Conservation (phyloP, 371 early-diverging fungal species). For the Mortierella sp. region DNA sequence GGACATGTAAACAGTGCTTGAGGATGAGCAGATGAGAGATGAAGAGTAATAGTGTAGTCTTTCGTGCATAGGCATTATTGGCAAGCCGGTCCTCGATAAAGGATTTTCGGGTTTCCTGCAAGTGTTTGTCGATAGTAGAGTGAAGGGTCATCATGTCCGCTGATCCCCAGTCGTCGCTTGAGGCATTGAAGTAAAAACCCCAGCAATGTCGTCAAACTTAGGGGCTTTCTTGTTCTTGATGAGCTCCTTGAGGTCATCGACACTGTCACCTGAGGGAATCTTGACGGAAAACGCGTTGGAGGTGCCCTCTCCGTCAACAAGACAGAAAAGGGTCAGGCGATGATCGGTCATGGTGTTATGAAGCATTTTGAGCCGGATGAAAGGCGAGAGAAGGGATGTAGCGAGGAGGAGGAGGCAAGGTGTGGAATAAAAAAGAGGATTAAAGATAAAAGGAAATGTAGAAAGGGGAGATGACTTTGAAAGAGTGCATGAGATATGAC, state of each 20-base stretch:
- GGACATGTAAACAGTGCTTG: not conserved
- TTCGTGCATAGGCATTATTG: conserved; percentile 10
- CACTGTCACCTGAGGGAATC: too few species aligned
- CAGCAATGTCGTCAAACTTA: too few species aligned
- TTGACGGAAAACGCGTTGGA: too few species aligned
- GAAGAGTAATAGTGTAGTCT: conserved; percentile 7
- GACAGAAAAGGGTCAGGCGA: conserved; percentile 6
- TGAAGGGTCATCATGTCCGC: too few species aligned
- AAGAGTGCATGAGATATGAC: too few species aligned
- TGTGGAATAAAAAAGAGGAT: not conserved
- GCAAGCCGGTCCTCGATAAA: not conserved
- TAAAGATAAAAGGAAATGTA: not conserved
- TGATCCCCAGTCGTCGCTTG: too few species aligned
- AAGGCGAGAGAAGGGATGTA: not conserved
- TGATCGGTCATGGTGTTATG: conserved; percentile 10
- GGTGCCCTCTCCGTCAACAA: conserved; percentile 4
- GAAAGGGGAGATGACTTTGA: too few species aligned
- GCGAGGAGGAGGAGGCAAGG: too few species aligned
- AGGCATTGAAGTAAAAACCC: too few species aligned
- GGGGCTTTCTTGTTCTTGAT: too few species aligned
- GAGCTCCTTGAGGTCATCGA: too few species aligned
- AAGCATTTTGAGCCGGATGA: conserved; percentile 3
- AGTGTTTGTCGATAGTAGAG: too few species aligned
- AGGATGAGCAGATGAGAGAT: conserved; percentile 7
- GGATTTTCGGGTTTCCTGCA: conserved; percentile 4